Conservation (phyloP, 495 filamentous ascomycete species). For the Glonium stellatum region DNA sequence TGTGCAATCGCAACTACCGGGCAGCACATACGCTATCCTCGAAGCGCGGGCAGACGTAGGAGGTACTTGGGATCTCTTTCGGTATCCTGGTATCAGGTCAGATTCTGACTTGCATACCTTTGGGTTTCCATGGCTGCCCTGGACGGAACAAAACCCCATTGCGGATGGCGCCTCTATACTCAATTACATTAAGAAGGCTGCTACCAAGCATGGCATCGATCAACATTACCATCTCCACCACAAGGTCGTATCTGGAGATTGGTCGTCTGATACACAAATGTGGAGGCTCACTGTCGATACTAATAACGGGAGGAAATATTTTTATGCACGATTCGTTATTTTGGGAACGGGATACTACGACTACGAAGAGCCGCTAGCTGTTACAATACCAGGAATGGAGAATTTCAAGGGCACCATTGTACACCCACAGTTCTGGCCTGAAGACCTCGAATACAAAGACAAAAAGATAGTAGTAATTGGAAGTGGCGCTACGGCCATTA, state of each 20-base stretch:
- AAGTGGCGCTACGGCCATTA: conserved; percentile 28
- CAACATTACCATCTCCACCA: conserved; percentile 54
- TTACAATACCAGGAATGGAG: conserved; percentile 53
- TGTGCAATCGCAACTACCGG: conserved; percentile 53
- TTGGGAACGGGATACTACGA: conserved; percentile 30
- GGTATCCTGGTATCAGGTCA: conserved; percentile 31
- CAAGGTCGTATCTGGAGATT: conserved; percentile 49
- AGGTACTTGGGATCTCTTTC: conserved; percentile 30
- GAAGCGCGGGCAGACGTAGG: conserved; percentile 22
- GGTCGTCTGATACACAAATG: conserved; percentile 50
- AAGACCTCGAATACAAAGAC: conserved; percentile 26
- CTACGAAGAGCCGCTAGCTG: conserved; percentile 32
- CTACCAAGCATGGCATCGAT: conserved; percentile 54
- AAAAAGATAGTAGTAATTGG: conserved; percentile 30
- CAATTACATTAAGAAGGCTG: conserved; percentile 56
- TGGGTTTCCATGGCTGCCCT: conserved; percentile 29
- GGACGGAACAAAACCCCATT: conserved; percentile 47
- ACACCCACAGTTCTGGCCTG: conserved; percentile 58
- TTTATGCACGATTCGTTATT: conserved; percentile 21
- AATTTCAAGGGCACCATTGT: conserved; percentile 50
- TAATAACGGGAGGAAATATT: conserved; percentile 40
- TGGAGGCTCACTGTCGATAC: conserved; percentile 56
- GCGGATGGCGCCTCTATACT: conserved; percentile 53
- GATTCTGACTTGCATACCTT: conserved; percentile 31
- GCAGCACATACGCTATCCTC: conserved; percentile 39